Percentiles rank a stretch among this genome's conserved stretches.
phyloP scores from a whole-genome alignment of 2,329 filamentous ascomycete species.

The Colletotrichum sp. region DNA sequence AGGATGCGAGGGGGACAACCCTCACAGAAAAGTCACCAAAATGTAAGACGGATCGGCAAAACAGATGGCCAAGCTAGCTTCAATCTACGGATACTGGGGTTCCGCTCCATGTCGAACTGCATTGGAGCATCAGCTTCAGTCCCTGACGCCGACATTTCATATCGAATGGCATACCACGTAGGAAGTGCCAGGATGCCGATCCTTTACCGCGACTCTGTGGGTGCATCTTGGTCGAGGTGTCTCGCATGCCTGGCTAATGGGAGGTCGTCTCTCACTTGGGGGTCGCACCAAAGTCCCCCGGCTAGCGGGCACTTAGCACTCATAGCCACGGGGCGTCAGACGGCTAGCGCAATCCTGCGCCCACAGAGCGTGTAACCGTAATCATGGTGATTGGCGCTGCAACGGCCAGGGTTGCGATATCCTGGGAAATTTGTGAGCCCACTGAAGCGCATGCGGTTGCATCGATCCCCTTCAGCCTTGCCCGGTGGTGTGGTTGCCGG shows the following conservation, averaged over 20 bases:
- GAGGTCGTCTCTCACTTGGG: not conserved
- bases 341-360: slow-evolving; percentile 7
- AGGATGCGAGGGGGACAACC: not conserved
- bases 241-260: not conserved
- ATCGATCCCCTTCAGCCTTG: slow-evolving; percentile 1
- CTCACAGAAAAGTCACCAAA: not conserved
- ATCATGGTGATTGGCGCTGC: not conserved
- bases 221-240: not conserved
- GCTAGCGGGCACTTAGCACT: not conserved
- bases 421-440: not conserved
- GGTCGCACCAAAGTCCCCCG: not conserved
- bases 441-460: not conserved
- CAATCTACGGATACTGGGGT: not conserved
- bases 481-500: not conserved
- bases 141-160: not conserved
- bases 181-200: not conserved
- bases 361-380: not conserved
- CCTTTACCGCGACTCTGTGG: not conserved
- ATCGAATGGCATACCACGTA: not conserved
- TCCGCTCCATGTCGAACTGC: not conserved
- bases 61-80: not conserved
- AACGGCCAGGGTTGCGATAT: not conserved
- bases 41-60: not conserved
- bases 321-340: slow-evolving; percentile 3
- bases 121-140: not conserved